Base-by-base conservation (phyloP, 2,329 filamentous ascomycete genomes). In the Elsinoe necatrix region DNA sequence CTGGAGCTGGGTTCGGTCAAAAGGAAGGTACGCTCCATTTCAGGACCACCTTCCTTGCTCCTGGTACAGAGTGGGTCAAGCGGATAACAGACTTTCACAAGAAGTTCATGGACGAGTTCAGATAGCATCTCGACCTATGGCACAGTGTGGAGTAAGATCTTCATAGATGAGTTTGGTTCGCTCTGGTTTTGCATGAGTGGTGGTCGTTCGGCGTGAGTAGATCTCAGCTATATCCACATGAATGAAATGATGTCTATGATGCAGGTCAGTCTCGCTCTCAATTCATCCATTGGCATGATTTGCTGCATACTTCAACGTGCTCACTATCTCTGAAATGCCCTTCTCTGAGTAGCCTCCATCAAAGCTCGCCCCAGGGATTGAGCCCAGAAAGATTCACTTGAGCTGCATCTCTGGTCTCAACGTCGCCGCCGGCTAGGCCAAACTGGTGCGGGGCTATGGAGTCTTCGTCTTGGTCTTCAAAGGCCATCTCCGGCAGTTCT, bases 21-120 rank as follows among this genome's bases (percentile, higher is more conserved):
- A 91, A 86, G 74, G 87, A 93, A 66, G 86, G 85, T 65, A 93
- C 88, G 0, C 77, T 93, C 67, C 93, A 98, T 76, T 95, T 98
- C 80, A 80, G 93, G 61, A 98, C 93, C 3, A 98, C 93, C 0
- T 98, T 98, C 79, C 77, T 98, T 39, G 92, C 93, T 0, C 93
- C 93, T 0, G 93, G 93, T 12, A 97, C 92, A 1, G 91, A 95
- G 65, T 98, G 93, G 93, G 85, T 95, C 5, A 83, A 85, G 51
- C 80, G 85, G 63, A 89, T 97, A 64, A 82, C 86, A 64, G 87
- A 89, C 73, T 98, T 98, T 75, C 93, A 98, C 76, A 76, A 84
- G 72, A 83, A 87, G 60, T 98, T 98, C 67, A 87, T 97, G 84
- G 80, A 86, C 52, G 82, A 95, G 79, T 96, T 80, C 63, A 75